Percentiles rank a stretch among this genome's conserved stretches.
phyloP scores from a whole-genome alignment of 2,329 filamentous ascomycete genomes.

The Neurospora sp. region DNA sequence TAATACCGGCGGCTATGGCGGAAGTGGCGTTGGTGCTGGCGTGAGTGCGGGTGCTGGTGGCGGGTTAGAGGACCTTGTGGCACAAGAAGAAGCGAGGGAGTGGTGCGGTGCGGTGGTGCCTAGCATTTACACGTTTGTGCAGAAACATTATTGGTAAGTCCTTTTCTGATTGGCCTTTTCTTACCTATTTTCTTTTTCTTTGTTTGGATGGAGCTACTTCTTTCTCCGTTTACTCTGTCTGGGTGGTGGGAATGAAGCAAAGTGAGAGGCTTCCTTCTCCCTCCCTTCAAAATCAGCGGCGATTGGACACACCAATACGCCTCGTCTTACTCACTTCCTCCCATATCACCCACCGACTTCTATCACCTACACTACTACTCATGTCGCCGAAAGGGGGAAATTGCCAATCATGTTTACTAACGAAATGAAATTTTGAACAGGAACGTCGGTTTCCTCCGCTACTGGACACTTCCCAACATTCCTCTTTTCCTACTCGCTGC shows the following conservation, averaged over 20 bases:
- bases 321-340: not conserved
- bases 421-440: constrained; percentile 31
- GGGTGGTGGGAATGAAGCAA: not conserved
- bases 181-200: not conserved
- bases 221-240: not conserved
- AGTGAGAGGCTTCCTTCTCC: not conserved
- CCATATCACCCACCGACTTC: constrained; percentile 2
- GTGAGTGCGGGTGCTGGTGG: not conserved
- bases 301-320: not conserved
- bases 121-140: constrained; percentile 87
- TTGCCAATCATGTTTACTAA: not conserved
- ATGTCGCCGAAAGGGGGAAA: not conserved
- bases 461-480: constrained; percentile 81
- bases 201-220: not conserved
- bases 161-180: not conserved
- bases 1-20: not conserved
- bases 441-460: constrained; percentile 78
- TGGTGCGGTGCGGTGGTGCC: constrained; percentile 72
- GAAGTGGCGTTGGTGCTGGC: not conserved
- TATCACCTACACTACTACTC: not conserved
- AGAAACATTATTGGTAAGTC: constrained; percentile 77
- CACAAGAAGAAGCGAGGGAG: not conserved
- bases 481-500: constrained; percentile 78
- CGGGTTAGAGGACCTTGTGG: not conserved
- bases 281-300: not conserved